phyloP scores from a whole-genome alignment of 768 basidiomycete species.

The Cubamyces lactineus region DNA sequence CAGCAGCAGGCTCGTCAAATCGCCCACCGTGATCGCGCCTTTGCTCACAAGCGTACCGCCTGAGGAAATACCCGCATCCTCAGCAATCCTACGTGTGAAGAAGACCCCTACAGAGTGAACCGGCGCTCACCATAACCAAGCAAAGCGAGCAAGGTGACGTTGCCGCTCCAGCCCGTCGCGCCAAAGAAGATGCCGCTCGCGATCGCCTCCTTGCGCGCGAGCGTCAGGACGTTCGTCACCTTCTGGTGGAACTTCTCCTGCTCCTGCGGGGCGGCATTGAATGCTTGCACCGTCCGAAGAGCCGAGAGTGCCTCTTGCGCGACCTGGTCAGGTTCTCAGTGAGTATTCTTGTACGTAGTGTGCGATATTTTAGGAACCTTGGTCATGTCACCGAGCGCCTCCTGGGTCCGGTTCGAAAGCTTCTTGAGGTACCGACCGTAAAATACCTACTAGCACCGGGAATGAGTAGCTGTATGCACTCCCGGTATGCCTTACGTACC shows the following conservation, averaged over 20 bases:
- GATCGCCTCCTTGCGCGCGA: constrained; percentile 85
- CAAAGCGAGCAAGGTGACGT: constrained; percentile 84
- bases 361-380: no score
- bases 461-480: constrained; percentile 31
- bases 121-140: constrained; percentile 79
- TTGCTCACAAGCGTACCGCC: constrained; percentile 90
- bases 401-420: constrained; percentile 90
- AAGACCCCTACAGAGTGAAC: constrained; percentile 1
- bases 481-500: constrained; percentile 45
- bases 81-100: no score
- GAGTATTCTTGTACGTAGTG: background rate
- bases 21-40: constrained; percentile 89
- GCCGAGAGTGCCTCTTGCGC: constrained; percentile 91
- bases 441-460: constrained; percentile 64
- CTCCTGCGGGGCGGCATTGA: constrained; percentile 82
- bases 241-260: constrained; percentile 72
- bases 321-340: constrained; percentile 45
- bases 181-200: constrained; percentile 95
- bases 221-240: constrained; percentile 64
- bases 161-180: constrained; percentile 90
- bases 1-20: constrained; percentile 84
- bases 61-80: no score
- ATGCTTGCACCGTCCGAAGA: constrained; percentile 88
- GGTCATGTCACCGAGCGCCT: constrained; percentile 95
- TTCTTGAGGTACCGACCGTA: constrained; percentile 95